A percentile compares a stretch with the other conserved stretches of the same genome.
Evolutionary conservation across 164 flowering plant genomes (phyloP).

Genomic region (grape (Vitis vinifera)): DNA sequence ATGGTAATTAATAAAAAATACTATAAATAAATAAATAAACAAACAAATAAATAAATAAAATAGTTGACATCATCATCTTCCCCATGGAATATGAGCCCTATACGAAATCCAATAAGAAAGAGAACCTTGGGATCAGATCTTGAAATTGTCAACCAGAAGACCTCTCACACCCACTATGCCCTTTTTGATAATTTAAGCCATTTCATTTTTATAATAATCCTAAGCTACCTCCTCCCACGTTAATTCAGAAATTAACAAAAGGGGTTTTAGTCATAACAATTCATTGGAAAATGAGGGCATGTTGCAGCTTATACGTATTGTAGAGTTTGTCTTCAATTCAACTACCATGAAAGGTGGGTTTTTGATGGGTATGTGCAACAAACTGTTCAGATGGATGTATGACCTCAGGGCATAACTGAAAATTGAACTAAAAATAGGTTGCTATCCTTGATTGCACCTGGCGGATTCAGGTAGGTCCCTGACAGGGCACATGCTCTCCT

Average conservation of each 20-base stretch:
- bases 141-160: slow-evolving; percentile 44
- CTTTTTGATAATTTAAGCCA: background rate
- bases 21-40: background rate
- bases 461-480: no score
- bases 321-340: no score
- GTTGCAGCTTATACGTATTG: no score
- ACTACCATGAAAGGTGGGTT: no score
- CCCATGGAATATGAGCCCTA: slow-evolving; percentile 28
- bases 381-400: no score
- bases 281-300: no score
- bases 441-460: no score
- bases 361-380: no score
- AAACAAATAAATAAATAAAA: background rate
- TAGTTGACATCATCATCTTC: slow-evolving; percentile 10
- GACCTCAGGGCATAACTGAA: no score
- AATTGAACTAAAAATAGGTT: no score
- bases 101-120: slow-evolving; percentile 39
- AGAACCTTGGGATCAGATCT: slow-evolving; percentile 31
- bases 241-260: background rate
- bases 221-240: background rate
- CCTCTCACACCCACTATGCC: slow-evolving; percentile 7
- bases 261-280: background rate
- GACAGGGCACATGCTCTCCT: no score
- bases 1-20: no score
- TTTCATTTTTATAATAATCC: background rate